phyloP scores from a whole-genome alignment of 495 filamentous ascomycete species.

The Cladorrhinum samala region DNA sequence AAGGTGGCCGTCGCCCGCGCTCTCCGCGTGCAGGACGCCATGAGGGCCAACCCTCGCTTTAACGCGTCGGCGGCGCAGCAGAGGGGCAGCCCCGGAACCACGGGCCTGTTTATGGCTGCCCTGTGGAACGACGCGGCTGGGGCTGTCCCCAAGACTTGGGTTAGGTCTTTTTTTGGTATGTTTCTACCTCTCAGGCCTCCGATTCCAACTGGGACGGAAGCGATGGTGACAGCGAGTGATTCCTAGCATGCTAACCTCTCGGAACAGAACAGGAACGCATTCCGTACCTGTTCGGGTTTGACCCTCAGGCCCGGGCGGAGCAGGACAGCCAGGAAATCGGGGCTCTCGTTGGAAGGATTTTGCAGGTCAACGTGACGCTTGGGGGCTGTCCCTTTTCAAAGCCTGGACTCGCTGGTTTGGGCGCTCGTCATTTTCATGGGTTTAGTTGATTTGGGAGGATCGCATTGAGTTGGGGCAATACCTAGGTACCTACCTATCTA shows the following conservation, averaged over 20 bases:
- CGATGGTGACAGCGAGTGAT: not conserved
- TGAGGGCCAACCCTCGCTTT: constrained; percentile 13
- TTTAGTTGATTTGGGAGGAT: too few relatives aligned
- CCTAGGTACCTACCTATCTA: too few relatives aligned
- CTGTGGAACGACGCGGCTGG: constrained; percentile 18
- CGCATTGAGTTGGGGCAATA: too few relatives aligned
- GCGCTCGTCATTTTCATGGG: too few relatives aligned
- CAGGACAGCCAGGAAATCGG: constrained; percentile 1
- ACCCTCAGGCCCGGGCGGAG: not conserved
- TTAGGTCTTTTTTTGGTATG: constrained; percentile 21
- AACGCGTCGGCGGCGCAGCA: constrained; percentile 20
- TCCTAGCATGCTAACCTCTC: not conserved
- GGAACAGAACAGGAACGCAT: constrained; percentile 15
- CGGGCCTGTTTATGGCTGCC: constrained; percentile 21
- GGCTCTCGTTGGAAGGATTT: constrained; percentile 1
- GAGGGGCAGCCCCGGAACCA: constrained; percentile 18
- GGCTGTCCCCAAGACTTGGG: constrained; percentile 19
- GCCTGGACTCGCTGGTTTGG: too few relatives aligned
- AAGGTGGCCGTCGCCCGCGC: constrained; percentile 21
- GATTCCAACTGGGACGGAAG: too few relatives aligned
- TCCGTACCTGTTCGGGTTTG: constrained; percentile 13
- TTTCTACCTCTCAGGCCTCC: too few relatives aligned
- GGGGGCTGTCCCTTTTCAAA: too few relatives aligned
- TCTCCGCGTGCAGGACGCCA: constrained; percentile 17
- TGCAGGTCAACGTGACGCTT: constrained; percentile 4